Evolutionary conservation across 257 asterid species (phyloP).

Genomic region (Primulina eburnea): DNA sequence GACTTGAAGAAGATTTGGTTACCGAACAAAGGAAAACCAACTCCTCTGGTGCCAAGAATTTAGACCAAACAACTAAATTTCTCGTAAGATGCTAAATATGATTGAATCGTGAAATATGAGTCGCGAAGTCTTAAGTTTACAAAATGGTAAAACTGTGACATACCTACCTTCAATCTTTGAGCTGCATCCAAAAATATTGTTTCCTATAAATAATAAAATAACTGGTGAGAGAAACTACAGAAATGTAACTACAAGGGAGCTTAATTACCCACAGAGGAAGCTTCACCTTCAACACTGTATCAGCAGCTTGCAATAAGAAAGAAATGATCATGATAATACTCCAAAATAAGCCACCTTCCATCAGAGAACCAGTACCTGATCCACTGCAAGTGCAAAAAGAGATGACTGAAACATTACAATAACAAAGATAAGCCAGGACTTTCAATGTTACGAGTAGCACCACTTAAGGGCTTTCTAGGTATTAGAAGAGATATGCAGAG

Average conservation of each 20-base stretch:
- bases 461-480: slow-evolving; percentile 1
- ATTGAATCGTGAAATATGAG: slow-evolving; percentile 8
- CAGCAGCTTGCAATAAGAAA: slow-evolving; percentile 95
- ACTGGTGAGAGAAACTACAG: slow-evolving; percentile 30
- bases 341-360: slow-evolving; percentile 90
- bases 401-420: slow-evolving; percentile 7
- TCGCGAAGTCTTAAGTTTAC: neutral
- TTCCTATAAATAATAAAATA: slow-evolving; percentile 58
- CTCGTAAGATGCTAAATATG: neutral
- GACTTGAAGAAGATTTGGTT: neutral
- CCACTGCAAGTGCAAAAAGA: slow-evolving; percentile 58
- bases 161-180: slow-evolving; percentile 69
- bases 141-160: slow-evolving; percentile 17
- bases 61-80: neutral
- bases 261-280: slow-evolving; percentile 27
- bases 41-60: neutral
- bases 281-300: slow-evolving; percentile 80
- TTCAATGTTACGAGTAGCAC: neutral
- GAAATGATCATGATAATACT: slow-evolving; percentile 87
- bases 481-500: neutral
- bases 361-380: slow-evolving; percentile 86
- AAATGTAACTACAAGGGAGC: slow-evolving; percentile 4
- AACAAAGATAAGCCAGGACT: slow-evolving; percentile 9
- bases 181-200: slow-evolving; percentile 80
- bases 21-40: neutral